Evolutionary conservation across 768 basidiomycete genomes (phyloP), one percentile per base, ranked within the genome.

Genomic region (Serendipita vermifera): DNA sequence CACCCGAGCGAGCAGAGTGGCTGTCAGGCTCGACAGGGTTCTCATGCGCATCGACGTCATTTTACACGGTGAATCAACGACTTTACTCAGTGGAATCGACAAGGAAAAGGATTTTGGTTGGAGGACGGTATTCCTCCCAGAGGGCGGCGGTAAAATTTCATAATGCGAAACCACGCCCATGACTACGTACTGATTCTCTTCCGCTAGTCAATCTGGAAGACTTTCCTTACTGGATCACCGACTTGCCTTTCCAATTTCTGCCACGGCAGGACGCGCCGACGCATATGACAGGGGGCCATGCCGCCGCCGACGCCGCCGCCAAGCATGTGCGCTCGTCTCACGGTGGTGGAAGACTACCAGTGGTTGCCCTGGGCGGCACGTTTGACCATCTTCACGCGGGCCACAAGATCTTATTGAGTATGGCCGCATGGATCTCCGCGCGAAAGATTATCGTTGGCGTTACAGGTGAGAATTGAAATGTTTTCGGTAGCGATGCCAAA

Each of bases 371-470:
- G 5, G 94, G 96, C 4, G 96, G 96, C 0, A 98, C 96, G 0
- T 98, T 98, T 68, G 96, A 99, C 69, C 96, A 98, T 67, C 78
- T 99, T 14, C 96, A 99, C 65, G 81, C 91, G 3, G 96, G 94
- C 0, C 96, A 99, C 72, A 96, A 96, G 70, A 93, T 99, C 58
- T 78, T 99, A 27, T 77, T 99, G 9, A 87, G 89, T 64, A 90
- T 96, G 82, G 85, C 80, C 11, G 82, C 87, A 1, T 91, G 85
- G 77, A 81, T 98, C 56, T 75, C 92, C 0, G 66, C 70, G 39
- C 67, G 75, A 59, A 92, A 91, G 67, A 70, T 98, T 63, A 88
- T 98, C 59, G 81, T 97, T 60, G 96, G 96, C 3, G 72, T 98
- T 35, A 87, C 89, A 55, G 85, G 88, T 85, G 57, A 63, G 46